These are phyloP conservation scores for Avena eriantha DNA, from an alignment of 176 grass and related monocot species.

Conservation along the genomic window DNA sequence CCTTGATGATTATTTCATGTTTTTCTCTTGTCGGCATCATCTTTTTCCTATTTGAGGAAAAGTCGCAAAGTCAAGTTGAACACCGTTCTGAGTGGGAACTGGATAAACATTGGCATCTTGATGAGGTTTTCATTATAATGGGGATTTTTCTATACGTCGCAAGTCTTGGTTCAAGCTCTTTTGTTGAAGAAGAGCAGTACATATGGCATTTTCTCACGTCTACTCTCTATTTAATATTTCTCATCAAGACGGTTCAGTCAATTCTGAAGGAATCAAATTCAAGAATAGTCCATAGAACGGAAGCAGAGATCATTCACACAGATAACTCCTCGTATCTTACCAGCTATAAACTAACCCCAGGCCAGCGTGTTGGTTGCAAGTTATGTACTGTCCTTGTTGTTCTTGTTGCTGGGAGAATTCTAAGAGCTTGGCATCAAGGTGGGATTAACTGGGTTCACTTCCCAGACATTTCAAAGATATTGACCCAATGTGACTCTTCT, in stretches of 20 bases:
- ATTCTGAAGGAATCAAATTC: constrained; percentile 55
- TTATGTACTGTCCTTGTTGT: constrained; percentile 61
- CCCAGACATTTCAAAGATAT: constrained; percentile 87
- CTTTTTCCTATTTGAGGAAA: constrained; percentile 49
- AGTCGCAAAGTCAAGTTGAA: constrained; percentile 33
- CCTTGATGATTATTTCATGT: constrained; percentile 76
- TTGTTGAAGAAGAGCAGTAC: constrained; percentile 99
- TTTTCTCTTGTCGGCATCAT: constrained; percentile 49
- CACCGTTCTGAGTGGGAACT: constrained; percentile 24
- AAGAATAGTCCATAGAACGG: constrained; percentile 24
- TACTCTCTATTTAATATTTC: constrained; percentile 86
- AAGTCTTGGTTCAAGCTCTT: constrained; percentile 86
- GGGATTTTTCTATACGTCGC: constrained; percentile 63
- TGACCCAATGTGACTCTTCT: constrained; percentile 61
- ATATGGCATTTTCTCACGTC: constrained; percentile 92
- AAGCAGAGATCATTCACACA: constrained; percentile 20
- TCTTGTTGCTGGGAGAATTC: constrained; percentile 81
- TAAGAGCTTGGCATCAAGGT: constrained; percentile 98
- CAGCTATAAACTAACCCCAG: constrained; percentile 34
- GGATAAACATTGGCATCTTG: constrained; percentile 50
- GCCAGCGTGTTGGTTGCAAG: constrained; percentile 34
- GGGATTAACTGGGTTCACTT: constrained; percentile 94
- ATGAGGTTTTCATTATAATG: constrained; percentile 79
- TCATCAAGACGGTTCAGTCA: constrained; percentile 58
- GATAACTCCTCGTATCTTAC: constrained; percentile 31